A percentile compares a stretch with the other conserved stretches of the same genome.
Conservation (phyloP, 352 stramenopile species). For the Peronospora farinosa region DNA sequence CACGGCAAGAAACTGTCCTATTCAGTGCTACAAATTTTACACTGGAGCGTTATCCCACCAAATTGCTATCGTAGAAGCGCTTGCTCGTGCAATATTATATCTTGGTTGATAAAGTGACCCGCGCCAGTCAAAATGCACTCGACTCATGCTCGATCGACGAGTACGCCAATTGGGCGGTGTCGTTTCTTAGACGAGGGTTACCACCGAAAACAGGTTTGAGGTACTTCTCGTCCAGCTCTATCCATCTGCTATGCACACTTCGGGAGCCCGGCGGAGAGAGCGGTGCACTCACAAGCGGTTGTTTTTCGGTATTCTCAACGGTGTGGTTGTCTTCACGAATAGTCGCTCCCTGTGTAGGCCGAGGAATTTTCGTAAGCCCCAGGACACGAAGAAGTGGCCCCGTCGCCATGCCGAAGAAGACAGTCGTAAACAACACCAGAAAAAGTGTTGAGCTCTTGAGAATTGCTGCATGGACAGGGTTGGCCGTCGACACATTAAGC, state of each 20-base stretch:
- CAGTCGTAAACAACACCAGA: constrained; percentile 58
- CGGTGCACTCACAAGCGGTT: constrained; percentile 7
- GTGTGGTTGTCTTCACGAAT: constrained; percentile 11
- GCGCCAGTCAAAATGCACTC: not conserved
- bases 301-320: constrained; percentile 17
- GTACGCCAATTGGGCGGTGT: constrained; percentile 16
- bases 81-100: too few relatives aligned
- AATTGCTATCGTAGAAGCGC: too few relatives aligned
- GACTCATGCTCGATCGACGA: not conserved
- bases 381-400: constrained; percentile 37
- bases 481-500: constrained; percentile 54
- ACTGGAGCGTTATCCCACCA: too few relatives aligned
- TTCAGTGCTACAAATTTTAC: too few relatives aligned
- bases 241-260: constrained; percentile 52
- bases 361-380: constrained; percentile 21
- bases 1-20: not conserved
- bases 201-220: constrained; percentile 62
- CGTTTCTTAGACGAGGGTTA: constrained; percentile 28
- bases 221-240: constrained; percentile 57
- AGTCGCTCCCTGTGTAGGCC: constrained; percentile 4
- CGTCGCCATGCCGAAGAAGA: constrained; percentile 47
- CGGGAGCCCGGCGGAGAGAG: constrained; percentile 22
- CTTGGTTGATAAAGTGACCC: not conserved
- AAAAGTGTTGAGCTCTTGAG: constrained; percentile 63
- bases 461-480: constrained; percentile 43